These are phyloP conservation scores for Jamesozyma jinghongensis DNA, from an alignment of 805 yeast species.

Conservation along the genomic window DNA sequence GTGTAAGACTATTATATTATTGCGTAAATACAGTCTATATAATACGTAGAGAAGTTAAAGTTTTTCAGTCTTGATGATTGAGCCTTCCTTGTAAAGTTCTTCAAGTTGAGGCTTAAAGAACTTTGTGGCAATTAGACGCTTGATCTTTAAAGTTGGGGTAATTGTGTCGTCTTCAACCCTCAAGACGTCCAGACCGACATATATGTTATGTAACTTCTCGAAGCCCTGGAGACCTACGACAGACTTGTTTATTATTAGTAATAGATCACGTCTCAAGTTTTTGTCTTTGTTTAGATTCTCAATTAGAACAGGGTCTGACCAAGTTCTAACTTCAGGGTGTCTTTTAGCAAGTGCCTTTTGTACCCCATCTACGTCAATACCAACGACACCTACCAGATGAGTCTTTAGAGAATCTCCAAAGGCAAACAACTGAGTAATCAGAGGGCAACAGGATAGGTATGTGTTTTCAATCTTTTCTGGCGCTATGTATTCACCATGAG, in stretches of 20 bases:
- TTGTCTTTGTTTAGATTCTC: constrained; percentile 15
- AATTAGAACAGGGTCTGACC: constrained; percentile 26
- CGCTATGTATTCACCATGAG: constrained; percentile 63
- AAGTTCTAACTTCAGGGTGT: constrained; percentile 25
- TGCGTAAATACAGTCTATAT: no score
- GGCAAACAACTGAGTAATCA: constrained; percentile 45
- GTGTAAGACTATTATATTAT: no score
- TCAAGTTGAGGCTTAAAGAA: constrained; percentile 35
- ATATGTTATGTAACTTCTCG: constrained; percentile 51
- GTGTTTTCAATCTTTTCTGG: constrained; percentile 66
- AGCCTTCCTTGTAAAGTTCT: constrained; percentile 43
- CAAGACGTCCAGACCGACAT: constrained; percentile 49
- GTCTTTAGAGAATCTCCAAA: constrained; percentile 56
- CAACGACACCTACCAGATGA: constrained; percentile 51
- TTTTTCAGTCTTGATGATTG: constrained; percentile 22
- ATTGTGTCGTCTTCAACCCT: constrained; percentile 51
- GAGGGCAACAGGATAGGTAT: constrained; percentile 45
- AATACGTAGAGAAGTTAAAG: constrained; percentile 5
- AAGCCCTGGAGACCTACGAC: constrained; percentile 44
- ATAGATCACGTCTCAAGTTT: constrained; percentile 11
- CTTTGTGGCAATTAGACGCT: constrained; percentile 41
- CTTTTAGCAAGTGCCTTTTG: constrained; percentile 25
- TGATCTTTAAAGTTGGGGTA: constrained; percentile 59
- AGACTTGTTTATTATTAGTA: constrained; percentile 16
- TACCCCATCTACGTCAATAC: constrained; percentile 45